Conservation (phyloP, 2,329 filamentous ascomycete genomes). For the Drechmeria coniospora region DNA sequence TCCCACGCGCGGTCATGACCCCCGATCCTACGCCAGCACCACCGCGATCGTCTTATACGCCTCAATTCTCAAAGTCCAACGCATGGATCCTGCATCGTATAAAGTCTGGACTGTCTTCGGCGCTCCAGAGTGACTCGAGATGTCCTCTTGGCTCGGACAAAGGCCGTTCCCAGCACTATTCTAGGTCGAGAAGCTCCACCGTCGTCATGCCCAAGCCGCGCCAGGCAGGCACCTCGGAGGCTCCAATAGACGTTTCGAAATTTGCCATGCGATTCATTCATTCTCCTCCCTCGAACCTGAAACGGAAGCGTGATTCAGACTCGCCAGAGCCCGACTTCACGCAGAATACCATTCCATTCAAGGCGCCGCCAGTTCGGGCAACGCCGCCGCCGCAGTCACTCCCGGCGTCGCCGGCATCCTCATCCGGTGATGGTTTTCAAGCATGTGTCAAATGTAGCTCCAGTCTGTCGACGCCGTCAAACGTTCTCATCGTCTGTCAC, state of each 20-base stretch:
- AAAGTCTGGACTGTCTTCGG: slow-evolving; percentile 1
- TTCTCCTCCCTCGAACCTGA: slow-evolving; percentile 5
- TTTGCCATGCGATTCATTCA: neutral
- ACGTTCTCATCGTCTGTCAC: slow-evolving; percentile 7
- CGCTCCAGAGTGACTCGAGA: neutral
- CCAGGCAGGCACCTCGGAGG: neutral
- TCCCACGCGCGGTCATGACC: too few relatives aligned
- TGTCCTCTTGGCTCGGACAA: neutral
- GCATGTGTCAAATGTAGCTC: slow-evolving; percentile 8
- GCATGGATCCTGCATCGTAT: slow-evolving; percentile 14
- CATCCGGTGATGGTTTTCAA: neutral
- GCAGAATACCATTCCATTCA: slow-evolving; percentile 16
- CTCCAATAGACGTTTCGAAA: neutral
- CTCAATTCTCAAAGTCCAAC: slow-evolving; percentile 14
- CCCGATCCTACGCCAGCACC: neutral
- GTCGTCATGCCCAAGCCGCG: slow-evolving; percentile 3
- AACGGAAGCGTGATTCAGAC: slow-evolving; percentile 14
- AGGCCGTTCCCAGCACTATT: neutral
- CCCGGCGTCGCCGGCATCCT: neutral
- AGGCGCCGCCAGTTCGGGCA: slow-evolving; percentile 3
- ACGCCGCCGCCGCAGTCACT: slow-evolving; percentile 1
- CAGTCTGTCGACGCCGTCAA: slow-evolving; percentile 1
- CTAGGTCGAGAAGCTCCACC: slow-evolving; percentile 1
- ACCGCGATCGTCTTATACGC: slow-evolving; percentile 9
- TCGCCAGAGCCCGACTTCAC: slow-evolving; percentile 13